Conservation (phyloP, 1,139 yeast species). For the Fermentozyma sake region DNA sequence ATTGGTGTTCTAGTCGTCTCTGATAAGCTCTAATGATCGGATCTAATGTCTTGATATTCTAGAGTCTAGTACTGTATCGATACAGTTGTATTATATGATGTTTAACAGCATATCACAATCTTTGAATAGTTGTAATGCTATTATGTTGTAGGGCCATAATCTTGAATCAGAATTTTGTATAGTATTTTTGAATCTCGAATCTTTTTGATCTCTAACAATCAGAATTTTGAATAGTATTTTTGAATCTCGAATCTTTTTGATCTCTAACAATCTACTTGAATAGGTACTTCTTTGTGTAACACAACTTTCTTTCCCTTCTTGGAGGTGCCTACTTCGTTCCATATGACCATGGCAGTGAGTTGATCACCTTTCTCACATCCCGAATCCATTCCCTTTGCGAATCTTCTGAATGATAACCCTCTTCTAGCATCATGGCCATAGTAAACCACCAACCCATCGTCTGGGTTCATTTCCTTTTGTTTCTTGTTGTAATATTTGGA, state of each 20-base stretch:
- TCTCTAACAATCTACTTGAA: constrained; percentile 19
- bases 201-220: no score
- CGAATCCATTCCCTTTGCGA: constrained; percentile 75
- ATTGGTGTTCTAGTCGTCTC: no score
- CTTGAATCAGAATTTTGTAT: no score
- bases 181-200: neutral
- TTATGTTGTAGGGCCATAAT: no score
- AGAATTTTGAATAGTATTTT: neutral
- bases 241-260: no score
- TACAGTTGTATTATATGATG: no score
- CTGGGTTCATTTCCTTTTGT: constrained; percentile 27
- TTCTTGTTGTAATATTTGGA: constrained; percentile 56
- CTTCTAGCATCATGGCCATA: constrained; percentile 89
- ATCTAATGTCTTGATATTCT: no score
- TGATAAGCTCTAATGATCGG: no score
- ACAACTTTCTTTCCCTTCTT: constrained; percentile 10
- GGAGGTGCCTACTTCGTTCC: constrained; percentile 17
- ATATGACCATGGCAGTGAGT: constrained; percentile 61
- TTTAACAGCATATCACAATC: no score
- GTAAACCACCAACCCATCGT: constrained; percentile 48
- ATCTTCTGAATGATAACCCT: constrained; percentile 64
- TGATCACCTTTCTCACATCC: constrained; percentile 76
- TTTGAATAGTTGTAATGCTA: no score
- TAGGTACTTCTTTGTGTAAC: constrained; percentile 21
- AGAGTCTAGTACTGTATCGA: no score